Evolutionary conservation across 257 asterid genomes (phyloP).

Genomic region (Mentha longifolia): DNA sequence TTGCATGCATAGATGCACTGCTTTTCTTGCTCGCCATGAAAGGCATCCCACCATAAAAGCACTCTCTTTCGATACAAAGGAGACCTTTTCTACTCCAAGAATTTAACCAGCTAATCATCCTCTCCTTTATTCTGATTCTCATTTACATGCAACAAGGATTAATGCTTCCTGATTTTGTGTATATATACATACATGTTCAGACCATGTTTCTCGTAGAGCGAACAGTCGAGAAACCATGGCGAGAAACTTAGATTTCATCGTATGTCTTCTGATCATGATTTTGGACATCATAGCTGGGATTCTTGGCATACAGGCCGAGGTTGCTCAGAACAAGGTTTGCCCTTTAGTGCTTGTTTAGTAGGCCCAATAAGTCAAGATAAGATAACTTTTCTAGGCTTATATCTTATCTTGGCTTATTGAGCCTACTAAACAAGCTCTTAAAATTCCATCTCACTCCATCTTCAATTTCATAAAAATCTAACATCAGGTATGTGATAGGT

Average conservation of each 20-base stretch:
- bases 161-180: not conserved
- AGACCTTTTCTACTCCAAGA: conserved; percentile 51
- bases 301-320: conserved; percentile 64
- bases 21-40: conserved; percentile 71
- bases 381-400: no score
- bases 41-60: conserved; percentile 58
- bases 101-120: conserved; percentile 49
- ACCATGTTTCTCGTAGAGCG: conserved; percentile 15
- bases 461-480: not conserved
- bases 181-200: conserved; percentile 13
- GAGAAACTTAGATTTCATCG: conserved; percentile 43
- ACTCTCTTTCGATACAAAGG: conserved; percentile 48
- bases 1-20: conserved; percentile 30
- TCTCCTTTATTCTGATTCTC: conserved; percentile 69
- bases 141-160: conserved; percentile 27
- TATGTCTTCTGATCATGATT: conserved; percentile 46
- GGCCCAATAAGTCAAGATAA: no score
- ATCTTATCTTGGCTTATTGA: no score
- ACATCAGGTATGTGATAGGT: conserved; percentile 33
- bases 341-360: no score
- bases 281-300: conserved; percentile 56
- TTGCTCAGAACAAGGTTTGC: conserved; percentile 59
- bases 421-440: no score
- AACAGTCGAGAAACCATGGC: conserved; percentile 40
- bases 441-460: not conserved